Conservation (phyloP, 106 monocot genomes). For the Acanthochlamys bracteata region DNA sequence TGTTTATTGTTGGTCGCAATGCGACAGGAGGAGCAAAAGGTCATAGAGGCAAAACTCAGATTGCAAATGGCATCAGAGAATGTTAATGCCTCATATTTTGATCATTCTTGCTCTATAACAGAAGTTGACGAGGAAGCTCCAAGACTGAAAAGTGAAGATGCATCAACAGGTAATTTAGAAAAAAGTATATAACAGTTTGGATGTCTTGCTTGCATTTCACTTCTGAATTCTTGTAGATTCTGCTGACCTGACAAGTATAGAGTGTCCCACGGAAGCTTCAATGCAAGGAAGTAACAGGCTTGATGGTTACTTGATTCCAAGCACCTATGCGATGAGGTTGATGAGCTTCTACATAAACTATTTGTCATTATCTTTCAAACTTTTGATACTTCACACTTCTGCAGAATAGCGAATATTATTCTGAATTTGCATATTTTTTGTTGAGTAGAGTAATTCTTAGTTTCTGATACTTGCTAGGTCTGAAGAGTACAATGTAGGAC, state of each 20-base stretch:
- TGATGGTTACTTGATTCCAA: background rate
- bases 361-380: no score
- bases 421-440: no score
- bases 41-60: conserved; percentile 39
- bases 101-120: background rate
- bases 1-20: background rate
- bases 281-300: background rate
- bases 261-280: background rate
- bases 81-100: background rate
- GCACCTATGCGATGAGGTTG: background rate
- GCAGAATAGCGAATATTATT: no score
- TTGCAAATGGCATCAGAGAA: conserved; percentile 19
- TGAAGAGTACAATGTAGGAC: conserved; percentile 17
- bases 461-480: conserved; percentile 7
- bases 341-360: no score
- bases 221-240: background rate
- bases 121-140: no score
- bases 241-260: background rate
- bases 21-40: conserved; percentile 43
- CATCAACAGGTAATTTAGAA: background rate
- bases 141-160: no score
- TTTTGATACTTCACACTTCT: no score
- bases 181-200: background rate
- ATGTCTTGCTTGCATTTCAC: background rate
- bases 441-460: no score